These are phyloP conservation scores for Ophiocordyceps sinensis DNA, from an alignment of 2,329 filamentous ascomycete genomes.

Conservation along the genomic window DNA sequence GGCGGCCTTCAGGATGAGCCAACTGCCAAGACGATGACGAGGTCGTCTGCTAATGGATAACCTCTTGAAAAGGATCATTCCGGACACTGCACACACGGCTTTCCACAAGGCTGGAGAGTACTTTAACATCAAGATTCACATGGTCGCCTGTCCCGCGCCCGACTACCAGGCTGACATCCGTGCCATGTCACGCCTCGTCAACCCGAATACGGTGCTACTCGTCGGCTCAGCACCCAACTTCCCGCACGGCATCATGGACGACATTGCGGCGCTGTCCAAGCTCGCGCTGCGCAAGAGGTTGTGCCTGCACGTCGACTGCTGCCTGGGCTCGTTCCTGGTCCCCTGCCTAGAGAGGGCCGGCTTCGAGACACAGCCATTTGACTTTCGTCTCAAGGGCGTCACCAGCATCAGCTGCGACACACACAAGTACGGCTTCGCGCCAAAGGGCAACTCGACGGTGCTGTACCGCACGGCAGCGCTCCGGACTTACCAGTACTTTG, in stretches of 20 bases:
- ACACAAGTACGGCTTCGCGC: conserved; percentile 97
- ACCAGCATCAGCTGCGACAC: conserved; percentile 95
- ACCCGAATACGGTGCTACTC: conserved; percentile 83
- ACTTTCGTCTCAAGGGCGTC: conserved; percentile 87
- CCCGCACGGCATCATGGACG: conserved; percentile 94
- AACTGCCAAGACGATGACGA: background rate
- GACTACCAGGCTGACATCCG: conserved; percentile 70
- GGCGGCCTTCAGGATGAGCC: background rate
- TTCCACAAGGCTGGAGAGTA: conserved; percentile 93
- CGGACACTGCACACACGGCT: conserved; percentile 86
- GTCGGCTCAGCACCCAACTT: conserved; percentile 96
- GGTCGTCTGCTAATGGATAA: background rate
- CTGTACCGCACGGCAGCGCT: conserved; percentile 72
- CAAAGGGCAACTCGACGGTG: conserved; percentile 89
- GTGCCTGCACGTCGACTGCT: conserved; percentile 94
- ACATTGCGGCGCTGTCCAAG: conserved; percentile 72
- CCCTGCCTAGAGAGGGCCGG: conserved; percentile 88
- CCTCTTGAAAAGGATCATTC: conserved; percentile 58
- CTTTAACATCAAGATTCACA: conserved; percentile 90
- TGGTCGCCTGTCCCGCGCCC: conserved; percentile 76
- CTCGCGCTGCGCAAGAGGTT: conserved; percentile 67
- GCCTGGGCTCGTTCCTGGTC: conserved; percentile 86
- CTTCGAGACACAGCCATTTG: conserved; percentile 76
- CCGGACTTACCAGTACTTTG: conserved; percentile 89
- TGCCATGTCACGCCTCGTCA: conserved; percentile 71